Evolutionary conservation across 2,329 filamentous ascomycete species (phyloP).

Genomic region (Stagonosporopsis vannaccii): DNA sequence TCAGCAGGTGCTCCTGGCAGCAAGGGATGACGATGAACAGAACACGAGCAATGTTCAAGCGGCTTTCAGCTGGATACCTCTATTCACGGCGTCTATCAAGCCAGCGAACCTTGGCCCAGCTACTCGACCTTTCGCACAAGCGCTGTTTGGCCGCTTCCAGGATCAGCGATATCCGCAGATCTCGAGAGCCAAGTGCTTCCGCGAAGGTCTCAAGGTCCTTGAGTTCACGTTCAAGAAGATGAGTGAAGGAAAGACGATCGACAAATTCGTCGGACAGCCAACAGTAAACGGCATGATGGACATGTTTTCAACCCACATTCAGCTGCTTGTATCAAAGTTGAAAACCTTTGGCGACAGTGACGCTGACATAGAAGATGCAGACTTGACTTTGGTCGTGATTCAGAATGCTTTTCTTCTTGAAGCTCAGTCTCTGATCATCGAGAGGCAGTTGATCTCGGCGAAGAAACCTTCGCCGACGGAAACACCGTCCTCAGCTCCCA

Average conservation of each 20-base stretch:
- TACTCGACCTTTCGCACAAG: constrained; percentile 78
- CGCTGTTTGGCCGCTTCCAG: constrained; percentile 73
- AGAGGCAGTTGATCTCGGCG: constrained; percentile 70
- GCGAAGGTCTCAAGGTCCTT: constrained; percentile 61
- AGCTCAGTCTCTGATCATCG: constrained; percentile 71
- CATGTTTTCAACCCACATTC: constrained; percentile 67
- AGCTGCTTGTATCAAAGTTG: constrained; percentile 44
- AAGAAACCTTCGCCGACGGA: constrained; percentile 68
- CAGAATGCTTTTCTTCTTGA: constrained; percentile 73
- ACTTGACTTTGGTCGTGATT: constrained; percentile 69
- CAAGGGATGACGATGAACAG: constrained; percentile 53
- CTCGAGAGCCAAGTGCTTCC: constrained; percentile 68
- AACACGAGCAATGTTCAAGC: constrained; percentile 65
- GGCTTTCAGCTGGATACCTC: constrained; percentile 78
- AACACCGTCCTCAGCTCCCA: constrained; percentile 72
- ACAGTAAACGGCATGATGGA: constrained; percentile 66
- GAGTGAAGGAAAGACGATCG: constrained; percentile 41
- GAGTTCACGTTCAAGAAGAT: constrained; percentile 45
- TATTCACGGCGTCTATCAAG: constrained; percentile 79
- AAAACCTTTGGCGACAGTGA: constrained; percentile 37
- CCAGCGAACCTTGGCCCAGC: constrained; percentile 78
- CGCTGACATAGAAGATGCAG: constrained; percentile 43
- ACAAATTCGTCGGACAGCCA: constrained; percentile 51
- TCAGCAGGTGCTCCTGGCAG: constrained; percentile 64
- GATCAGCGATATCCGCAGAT: constrained; percentile 62